These are phyloP conservation scores for Prunus mira DNA, from an alignment of 306 rosid species.

Conservation along the genomic window DNA sequence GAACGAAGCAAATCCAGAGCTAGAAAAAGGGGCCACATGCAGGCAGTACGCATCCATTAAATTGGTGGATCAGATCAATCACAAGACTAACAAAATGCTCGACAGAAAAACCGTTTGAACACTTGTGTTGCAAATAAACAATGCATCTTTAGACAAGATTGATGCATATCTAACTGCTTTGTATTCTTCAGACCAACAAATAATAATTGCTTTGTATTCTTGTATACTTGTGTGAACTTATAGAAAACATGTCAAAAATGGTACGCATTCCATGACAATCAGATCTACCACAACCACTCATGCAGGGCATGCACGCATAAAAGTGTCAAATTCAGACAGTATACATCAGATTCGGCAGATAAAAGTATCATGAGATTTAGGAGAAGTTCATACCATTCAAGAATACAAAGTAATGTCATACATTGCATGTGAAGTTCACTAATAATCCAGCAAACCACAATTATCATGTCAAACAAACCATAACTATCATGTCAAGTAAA, in stretches of 20 bases:
- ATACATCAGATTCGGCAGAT: background rate
- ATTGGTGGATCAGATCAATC: background rate
- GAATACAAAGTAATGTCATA: background rate
- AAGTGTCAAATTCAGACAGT: background rate
- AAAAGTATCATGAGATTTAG: background rate
- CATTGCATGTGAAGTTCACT: background rate
- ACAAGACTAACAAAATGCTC: background rate
- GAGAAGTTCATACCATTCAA: background rate
- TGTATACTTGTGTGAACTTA: background rate
- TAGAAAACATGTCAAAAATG: background rate
- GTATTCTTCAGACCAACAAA: background rate
- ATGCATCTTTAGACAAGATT: background rate
- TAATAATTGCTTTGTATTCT: background rate
- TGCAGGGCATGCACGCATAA: background rate
- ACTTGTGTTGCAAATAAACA: background rate
- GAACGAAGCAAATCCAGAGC: background rate
- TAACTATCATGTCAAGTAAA: background rate
- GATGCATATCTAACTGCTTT: background rate
- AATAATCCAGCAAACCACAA: background rate
- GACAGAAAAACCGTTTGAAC: background rate
- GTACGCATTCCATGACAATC: background rate
- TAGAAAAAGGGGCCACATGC: background rate
- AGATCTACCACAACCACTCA: background rate
- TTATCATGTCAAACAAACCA: constrained; percentile 2
- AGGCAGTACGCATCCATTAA: background rate